A percentile compares a stretch with the other conserved stretches of the same genome.
phyloP scores from a whole-genome alignment of 306 rosid genomes.

The Trichosanthes truncata region DNA sequence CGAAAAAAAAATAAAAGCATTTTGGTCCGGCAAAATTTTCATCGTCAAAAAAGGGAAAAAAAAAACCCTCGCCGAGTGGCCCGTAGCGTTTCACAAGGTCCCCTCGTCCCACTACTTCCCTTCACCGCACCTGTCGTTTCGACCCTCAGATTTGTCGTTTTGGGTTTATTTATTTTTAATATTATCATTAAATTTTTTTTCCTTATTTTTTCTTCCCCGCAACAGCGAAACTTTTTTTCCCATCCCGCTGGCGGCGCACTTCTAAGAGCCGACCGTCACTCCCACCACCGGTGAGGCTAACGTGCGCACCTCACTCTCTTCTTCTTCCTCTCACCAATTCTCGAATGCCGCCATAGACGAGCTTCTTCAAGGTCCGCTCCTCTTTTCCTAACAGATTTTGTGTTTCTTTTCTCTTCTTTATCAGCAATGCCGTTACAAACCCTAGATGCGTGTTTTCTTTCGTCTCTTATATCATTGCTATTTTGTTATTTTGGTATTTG shows the following conservation, averaged over 20 bases:
- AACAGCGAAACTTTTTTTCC: neutral
- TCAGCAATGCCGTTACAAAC: conserved; percentile 21
- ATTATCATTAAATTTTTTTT: neutral
- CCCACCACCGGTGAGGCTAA: conserved; percentile 23
- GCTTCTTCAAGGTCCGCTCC: conserved; percentile 20
- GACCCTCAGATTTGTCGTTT: neutral
- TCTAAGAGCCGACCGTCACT: conserved; percentile 25
- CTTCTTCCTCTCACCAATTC: conserved; percentile 8
- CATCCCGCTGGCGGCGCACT: conserved; percentile 38
- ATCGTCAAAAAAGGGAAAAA: neutral
- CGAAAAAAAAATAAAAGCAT: too few species aligned
- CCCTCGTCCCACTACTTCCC: conserved; percentile 9
- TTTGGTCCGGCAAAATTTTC: too few species aligned
- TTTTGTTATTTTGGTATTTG: conserved; percentile 1
- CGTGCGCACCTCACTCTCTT: conserved; percentile 42
- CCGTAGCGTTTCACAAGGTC: neutral
- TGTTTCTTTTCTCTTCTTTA: conserved; percentile 9
- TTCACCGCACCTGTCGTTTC: neutral
- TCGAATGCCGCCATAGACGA: conserved; percentile 17
- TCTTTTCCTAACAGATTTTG: neutral
- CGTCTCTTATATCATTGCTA: neutral
- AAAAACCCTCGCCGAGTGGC: neutral
- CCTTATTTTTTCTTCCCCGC: conserved; percentile 2
- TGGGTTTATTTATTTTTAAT: neutral
- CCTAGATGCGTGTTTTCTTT: conserved; percentile 22